Evolutionary conservation across 352 stramenopile genomes (phyloP).

Genomic region (Phytophthora pluvialis): DNA sequence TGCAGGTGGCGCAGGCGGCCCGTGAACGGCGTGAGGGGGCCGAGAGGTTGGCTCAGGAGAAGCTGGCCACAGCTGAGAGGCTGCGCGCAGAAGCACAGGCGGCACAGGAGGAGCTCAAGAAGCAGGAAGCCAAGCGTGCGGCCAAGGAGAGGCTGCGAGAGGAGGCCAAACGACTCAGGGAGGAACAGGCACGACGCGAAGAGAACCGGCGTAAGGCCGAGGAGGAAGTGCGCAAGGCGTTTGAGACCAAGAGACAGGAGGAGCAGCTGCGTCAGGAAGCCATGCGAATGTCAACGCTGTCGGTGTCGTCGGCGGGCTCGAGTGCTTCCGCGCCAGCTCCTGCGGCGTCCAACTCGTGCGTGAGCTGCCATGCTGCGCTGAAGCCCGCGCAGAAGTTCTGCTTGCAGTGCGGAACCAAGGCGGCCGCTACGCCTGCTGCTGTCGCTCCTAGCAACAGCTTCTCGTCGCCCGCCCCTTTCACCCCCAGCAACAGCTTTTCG

Average conservation of each 20-base stretch:
- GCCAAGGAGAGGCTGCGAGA: conserved; percentile 55
- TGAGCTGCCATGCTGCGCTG: conserved; percentile 25
- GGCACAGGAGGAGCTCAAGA: conserved; percentile 64
- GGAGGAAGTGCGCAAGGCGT: conserved; percentile 61
- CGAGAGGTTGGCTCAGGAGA: conserved; percentile 61
- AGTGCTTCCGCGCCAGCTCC: conserved; percentile 8
- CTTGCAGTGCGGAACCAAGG: conserved; percentile 66
- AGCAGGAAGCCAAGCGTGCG: conserved; percentile 56
- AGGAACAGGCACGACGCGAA: conserved; percentile 66
- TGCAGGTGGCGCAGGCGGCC: conserved; percentile 60
- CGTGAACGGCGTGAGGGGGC: conserved; percentile 59
- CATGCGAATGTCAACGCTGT: conserved; percentile 49
- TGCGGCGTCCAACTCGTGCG: conserved; percentile 26
- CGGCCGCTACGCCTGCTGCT: conserved; percentile 11
- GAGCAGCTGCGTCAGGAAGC: conserved; percentile 65
- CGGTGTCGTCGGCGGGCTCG: conserved; percentile 23
- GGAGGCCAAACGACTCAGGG: conserved; percentile 55
- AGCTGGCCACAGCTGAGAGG: conserved; percentile 58
- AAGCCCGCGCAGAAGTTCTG: conserved; percentile 71
- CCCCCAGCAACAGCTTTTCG: conserved; percentile 23
- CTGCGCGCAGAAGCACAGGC: conserved; percentile 58
- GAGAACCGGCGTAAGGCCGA: conserved; percentile 66
- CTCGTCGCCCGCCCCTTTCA: conserved; percentile 21
- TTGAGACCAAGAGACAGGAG: conserved; percentile 69
- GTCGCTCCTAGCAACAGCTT: conserved; percentile 28